phyloP scores from a whole-genome alignment of 257 asterid species.

The Nicotiana otophora region DNA sequence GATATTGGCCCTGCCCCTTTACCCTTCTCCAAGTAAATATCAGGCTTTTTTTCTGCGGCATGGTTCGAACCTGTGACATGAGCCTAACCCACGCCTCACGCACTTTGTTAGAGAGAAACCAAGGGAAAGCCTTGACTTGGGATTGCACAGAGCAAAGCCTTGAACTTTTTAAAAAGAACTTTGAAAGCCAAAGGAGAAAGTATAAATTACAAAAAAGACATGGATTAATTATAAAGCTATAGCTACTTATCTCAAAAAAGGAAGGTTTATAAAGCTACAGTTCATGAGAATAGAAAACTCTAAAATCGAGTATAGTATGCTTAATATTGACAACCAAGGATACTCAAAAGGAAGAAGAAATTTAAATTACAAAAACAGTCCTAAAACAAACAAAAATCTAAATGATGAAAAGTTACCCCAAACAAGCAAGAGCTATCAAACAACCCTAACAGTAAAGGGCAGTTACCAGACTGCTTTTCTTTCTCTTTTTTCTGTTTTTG shows the following conservation, averaged over 20 bases:
- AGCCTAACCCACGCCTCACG: background rate
- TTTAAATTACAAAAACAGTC: background rate
- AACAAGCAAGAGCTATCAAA: too few species aligned
- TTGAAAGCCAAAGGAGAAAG: background rate
- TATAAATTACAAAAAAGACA: background rate
- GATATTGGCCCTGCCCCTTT: background rate
- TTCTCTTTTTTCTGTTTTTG: too few species aligned
- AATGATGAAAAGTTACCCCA: too few species aligned
- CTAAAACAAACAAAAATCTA: too few species aligned
- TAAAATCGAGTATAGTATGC: background rate
- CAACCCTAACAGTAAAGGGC: background rate
- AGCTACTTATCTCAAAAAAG: background rate
- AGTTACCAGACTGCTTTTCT: background rate
- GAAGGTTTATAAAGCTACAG: background rate
- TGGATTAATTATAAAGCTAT: background rate
- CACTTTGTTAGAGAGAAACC: background rate
- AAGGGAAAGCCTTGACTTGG: background rate
- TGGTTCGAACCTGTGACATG: background rate
- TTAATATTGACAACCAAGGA: conserved; percentile 4
- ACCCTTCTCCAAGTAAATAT: background rate
- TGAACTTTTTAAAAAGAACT: background rate
- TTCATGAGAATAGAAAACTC: background rate
- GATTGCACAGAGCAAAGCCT: background rate
- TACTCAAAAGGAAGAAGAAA: background rate
- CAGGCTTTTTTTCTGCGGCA: background rate